These are phyloP conservation scores for Psophocarpus tetragonolobus DNA, from an alignment of 306 rosid genomes.

Conservation along the genomic window DNA sequence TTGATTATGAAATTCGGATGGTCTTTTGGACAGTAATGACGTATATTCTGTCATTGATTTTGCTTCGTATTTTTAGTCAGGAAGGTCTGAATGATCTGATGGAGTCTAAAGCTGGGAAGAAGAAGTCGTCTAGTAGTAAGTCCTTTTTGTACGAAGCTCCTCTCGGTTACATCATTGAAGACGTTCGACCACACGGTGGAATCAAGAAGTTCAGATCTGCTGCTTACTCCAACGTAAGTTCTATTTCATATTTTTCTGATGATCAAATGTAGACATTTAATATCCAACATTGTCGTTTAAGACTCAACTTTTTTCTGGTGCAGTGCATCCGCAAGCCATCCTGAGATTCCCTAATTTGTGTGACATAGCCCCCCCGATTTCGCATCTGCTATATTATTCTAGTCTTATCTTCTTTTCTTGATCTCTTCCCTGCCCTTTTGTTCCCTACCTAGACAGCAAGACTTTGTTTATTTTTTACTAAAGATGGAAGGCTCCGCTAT, in stretches of 20 bases:
- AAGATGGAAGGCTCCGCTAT: constrained; percentile 82
- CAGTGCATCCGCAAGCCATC: constrained; percentile 98
- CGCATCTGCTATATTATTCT: background rate
- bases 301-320: constrained; percentile 16
- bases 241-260: background rate
- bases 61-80: constrained; percentile 35
- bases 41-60: background rate
- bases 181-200: constrained; percentile 96
- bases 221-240: constrained; percentile 96
- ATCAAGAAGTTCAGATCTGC: constrained; percentile 95
- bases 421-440: background rate
- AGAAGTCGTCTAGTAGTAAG: constrained; percentile 84
- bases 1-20: background rate
- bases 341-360: constrained; percentile 44
- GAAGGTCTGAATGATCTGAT: constrained; percentile 76
- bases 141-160: constrained; percentile 89
- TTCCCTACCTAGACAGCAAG: constrained; percentile 18
- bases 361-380: constrained; percentile 43
- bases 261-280: background rate
- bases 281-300: background rate
- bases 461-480: constrained; percentile 20
- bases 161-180: constrained; percentile 95
- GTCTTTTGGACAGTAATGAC: background rate
- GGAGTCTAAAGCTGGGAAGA: constrained; percentile 93
- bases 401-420: background rate